Conservation (phyloP, 169 alveolate genomes). For the Cryptosporidium tyzzeri region DNA sequence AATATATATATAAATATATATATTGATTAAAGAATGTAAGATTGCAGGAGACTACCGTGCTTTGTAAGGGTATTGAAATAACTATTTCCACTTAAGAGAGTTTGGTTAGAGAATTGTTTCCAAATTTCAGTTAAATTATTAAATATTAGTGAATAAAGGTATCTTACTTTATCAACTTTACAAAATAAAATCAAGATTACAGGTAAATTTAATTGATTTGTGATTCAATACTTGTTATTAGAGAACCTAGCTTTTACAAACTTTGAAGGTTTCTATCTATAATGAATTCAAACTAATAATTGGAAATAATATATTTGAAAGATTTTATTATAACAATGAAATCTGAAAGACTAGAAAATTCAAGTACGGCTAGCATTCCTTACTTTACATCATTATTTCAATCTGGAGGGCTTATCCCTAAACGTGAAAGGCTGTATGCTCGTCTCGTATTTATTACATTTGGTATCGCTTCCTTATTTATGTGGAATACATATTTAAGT, state of each 20-base stretch:
- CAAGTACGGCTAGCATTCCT: slow-evolving; percentile 43
- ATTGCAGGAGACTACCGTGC: neutral
- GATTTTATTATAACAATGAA: neutral
- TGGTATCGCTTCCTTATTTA: slow-evolving; percentile 65
- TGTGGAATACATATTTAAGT: slow-evolving; percentile 66
- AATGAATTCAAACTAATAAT: neutral
- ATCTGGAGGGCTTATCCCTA: slow-evolving; percentile 41
- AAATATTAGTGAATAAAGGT: neutral
- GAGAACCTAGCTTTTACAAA: neutral
- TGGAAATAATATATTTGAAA: neutral
- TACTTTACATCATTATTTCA: slow-evolving; percentile 8
- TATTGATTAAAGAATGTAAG: slow-evolving; percentile 8
- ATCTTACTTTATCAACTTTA: neutral
- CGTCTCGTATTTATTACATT: slow-evolving; percentile 54
- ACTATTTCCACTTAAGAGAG: neutral
- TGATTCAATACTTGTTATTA: neutral
- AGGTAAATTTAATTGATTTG: neutral
- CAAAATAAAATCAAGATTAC: neutral
- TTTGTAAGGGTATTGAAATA: neutral
- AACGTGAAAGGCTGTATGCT: slow-evolving; percentile 46
- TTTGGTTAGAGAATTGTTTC: neutral
- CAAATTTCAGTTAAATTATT: neutral
- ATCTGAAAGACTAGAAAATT: slow-evolving; percentile 37
- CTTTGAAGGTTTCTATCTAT: neutral
- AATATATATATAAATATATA: too few relatives aligned